Evolutionary conservation across 257 asterid species (phyloP), one percentile per base, ranked within the genome.

Genomic region (Plectranthus barbatus): DNA sequence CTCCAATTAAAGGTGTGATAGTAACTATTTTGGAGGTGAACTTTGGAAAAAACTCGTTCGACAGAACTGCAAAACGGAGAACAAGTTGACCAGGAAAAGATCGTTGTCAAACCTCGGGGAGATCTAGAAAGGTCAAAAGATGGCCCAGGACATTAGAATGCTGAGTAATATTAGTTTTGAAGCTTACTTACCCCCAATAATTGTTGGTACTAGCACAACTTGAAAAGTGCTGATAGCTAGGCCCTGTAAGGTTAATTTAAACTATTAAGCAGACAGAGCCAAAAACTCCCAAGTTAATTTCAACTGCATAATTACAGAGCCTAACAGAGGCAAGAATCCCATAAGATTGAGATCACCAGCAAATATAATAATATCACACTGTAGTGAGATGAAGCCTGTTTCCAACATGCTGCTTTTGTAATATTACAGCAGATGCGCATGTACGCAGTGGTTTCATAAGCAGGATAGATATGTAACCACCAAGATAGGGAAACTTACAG

Each of bases 191-290:
- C 98, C 98, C 79, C 98, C 98, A 76, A 91, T 64, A 74, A 91
- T 66, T 71, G 98, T 91, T 50, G 98, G 98, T 66, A 91, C 88
- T 69, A 91, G 74, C 66, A 91, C 98, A 70, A 91, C 98, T 79
- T 91, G 98, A 57, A 91, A 91, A 36, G 98, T 91, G 75, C 95
- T 91, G 68, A 88, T 73, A 58, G 98, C 96, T 72, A 91, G 95
- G 73, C 98, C 98, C 98, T 91, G 87, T 11, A 67, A 53, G 33
- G 44, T 23, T 31, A 60, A 56, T 23, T 66, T 60, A 36, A 69
- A 21, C 60, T 3, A 44, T 20, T 64, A 55, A 62, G 52, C 34
- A 42, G 64, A 15, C 29, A 39, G 1, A 23, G 49, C 0, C 12
- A 13, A 13, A 41, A 41, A 12, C 47, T 41, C 18, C 18, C 4